These are phyloP conservation scores for Trichophyton rubrum DNA, from an alignment of 2,329 filamentous ascomycete species.

Conservation along the genomic window DNA sequence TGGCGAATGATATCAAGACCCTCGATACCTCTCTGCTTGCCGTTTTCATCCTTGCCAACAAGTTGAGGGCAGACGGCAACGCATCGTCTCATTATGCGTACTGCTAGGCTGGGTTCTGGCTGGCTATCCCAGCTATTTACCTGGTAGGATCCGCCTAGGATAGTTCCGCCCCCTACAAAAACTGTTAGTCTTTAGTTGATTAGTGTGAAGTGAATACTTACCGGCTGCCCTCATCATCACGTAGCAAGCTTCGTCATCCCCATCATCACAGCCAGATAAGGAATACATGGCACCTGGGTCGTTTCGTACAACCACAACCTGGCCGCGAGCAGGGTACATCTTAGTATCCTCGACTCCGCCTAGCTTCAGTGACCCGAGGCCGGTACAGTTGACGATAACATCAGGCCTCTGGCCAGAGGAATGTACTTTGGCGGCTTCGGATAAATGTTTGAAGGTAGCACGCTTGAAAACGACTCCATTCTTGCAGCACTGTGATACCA, in stretches of 20 bases:
- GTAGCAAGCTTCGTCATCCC: conserved; percentile 59
- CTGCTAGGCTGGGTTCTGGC: conserved; percentile 66
- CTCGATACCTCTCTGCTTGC: conserved; percentile 44
- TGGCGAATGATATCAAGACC: conserved; percentile 66
- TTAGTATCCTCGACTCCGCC: conserved; percentile 67
- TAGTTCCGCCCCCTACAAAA: conserved; percentile 56
- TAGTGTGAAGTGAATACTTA: conserved; percentile 9
- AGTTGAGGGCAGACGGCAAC: conserved; percentile 27
- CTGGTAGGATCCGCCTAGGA: conserved; percentile 77
- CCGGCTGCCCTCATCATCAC: conserved; percentile 62
- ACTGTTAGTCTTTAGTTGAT: no score
- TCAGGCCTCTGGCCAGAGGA: conserved; percentile 47
- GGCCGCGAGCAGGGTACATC: conserved; percentile 66
- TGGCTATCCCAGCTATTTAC: conserved; percentile 66
- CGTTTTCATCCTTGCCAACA: conserved; percentile 38
- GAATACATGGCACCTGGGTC: conserved; percentile 57
- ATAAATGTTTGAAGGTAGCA: conserved; percentile 54
- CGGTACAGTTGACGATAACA: conserved; percentile 74
- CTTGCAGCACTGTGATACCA: conserved; percentile 65
- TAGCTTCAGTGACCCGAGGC: conserved; percentile 59
- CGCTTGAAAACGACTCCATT: conserved; percentile 58
- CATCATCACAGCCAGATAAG: conserved; percentile 61
- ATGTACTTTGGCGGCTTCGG: conserved; percentile 53
- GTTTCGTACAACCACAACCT: conserved; percentile 74
- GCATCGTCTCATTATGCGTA: conserved; percentile 66